phyloP scores from a whole-genome alignment of 495 filamentous ascomycete species.

The Thermothielavioides terrestris region DNA sequence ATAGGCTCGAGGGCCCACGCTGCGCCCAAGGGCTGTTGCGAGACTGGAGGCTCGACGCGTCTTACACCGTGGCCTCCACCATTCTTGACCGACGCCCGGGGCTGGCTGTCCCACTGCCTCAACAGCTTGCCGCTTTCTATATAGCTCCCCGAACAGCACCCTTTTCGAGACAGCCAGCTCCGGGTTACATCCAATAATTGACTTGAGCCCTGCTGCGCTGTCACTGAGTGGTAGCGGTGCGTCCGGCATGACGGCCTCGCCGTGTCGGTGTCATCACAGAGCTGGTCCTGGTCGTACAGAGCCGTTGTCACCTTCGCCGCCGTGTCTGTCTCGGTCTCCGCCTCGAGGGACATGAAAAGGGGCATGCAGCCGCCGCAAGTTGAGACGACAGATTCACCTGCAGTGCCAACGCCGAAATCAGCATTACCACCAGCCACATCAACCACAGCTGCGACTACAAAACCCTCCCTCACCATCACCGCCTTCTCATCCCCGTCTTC shows the following conservation, averaged over 20 bases:
- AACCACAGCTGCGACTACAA: too few relatives aligned
- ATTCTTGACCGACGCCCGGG: not conserved
- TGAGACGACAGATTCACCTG: slow-evolving; percentile 2
- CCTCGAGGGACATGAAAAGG: slow-evolving; percentile 20
- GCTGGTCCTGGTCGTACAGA: slow-evolving; percentile 4
- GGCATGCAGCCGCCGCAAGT: slow-evolving; percentile 7
- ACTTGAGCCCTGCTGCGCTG: not conserved
- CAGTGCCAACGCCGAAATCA: not conserved
- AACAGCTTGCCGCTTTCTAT: slow-evolving; percentile 22
- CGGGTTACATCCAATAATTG: not conserved
- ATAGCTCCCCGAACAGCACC: slow-evolving; percentile 24
- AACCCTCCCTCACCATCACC: not conserved
- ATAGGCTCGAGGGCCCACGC: not conserved
- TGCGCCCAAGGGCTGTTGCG: not conserved
- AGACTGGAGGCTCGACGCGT: not conserved
- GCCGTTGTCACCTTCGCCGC: not conserved
- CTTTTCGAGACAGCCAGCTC: not conserved
- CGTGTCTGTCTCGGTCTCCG: not conserved
- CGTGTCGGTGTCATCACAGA: slow-evolving; percentile 6
- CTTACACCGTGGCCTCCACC: slow-evolving; percentile 1
- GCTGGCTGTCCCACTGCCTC: not conserved
- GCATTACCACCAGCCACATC: not conserved
- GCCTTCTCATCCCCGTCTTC: not conserved
- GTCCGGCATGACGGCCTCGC: slow-evolving; percentile 13
- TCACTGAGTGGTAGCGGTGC: slow-evolving; percentile 1